Conservation (phyloP, 805 yeast species). For the Wickerhamiella azyma region DNA sequence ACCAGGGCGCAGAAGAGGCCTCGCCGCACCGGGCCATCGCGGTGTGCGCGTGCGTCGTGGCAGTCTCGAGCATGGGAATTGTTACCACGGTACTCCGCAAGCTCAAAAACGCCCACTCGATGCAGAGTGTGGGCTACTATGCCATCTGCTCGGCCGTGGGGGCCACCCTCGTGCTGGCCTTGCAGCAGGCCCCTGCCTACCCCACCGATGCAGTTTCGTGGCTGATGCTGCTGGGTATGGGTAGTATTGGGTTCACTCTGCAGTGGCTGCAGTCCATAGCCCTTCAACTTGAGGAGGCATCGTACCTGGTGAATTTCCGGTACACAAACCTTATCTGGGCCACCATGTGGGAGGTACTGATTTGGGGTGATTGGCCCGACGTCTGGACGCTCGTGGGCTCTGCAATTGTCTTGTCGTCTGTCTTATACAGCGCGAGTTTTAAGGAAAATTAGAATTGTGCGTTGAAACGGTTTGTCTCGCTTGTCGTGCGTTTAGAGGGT, state of each 20-base stretch:
- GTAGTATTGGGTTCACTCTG: conserved; percentile 68
- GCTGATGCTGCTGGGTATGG: conserved; percentile 40
- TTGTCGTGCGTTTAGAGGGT: not conserved
- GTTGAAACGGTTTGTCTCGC: too few species aligned
- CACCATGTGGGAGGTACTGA: conserved; percentile 51
- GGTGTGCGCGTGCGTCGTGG: not conserved
- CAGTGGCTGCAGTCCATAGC: conserved; percentile 73
- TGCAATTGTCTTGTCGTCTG: conserved; percentile 39
- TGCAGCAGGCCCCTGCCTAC: conserved; percentile 9
- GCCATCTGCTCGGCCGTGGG: conserved; percentile 46
- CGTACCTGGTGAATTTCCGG: conserved; percentile 58
- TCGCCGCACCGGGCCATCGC: not conserved
- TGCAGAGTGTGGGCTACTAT: conserved; percentile 65
- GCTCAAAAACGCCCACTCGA: conserved; percentile 64
- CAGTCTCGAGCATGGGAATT: not conserved
- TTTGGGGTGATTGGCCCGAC: conserved; percentile 66
- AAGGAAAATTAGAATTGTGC: not conserved
- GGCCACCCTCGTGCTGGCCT: conserved; percentile 40
- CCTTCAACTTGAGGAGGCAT: conserved; percentile 66
- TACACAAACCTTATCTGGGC: conserved; percentile 74
- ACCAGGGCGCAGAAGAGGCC: not conserved
- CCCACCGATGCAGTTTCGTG: not conserved
- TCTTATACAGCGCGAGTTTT: not conserved
- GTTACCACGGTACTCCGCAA: conserved; percentile 36
- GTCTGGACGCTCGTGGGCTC: conserved; percentile 58